phyloP scores from a whole-genome alignment of 2,329 filamentous ascomycete species.

The Penicillium sp. region DNA sequence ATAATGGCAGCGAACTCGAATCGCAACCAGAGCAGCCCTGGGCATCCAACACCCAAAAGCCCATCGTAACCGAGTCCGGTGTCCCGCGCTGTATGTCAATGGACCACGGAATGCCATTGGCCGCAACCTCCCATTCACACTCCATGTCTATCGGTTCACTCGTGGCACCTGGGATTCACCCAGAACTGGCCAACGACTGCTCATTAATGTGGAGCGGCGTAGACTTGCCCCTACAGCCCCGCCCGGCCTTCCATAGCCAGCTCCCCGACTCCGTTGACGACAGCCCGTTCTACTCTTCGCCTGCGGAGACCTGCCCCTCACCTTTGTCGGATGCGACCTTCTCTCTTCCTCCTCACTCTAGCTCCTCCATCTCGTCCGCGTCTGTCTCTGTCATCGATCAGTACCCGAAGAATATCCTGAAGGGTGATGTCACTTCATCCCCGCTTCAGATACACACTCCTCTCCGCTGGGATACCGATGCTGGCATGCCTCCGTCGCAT shows the following conservation, averaged over 20 bases:
- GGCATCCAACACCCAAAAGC: conserved; percentile 24
- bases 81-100: conserved; percentile 25
- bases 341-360: conserved; percentile 31
- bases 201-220: conserved; percentile 38
- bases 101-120: conserved; percentile 24
- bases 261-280: conserved; percentile 41
- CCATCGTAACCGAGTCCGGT: conserved; percentile 21
- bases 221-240: conserved; percentile 34
- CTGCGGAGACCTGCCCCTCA: conserved; percentile 46
- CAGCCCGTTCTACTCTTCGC: conserved; percentile 42
- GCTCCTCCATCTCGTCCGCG: conserved; percentile 34
- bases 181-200: conserved; percentile 32
- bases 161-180: conserved; percentile 35
- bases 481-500: conserved; percentile 29
- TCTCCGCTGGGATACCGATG: conserved; percentile 37
- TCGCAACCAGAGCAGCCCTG: conserved; percentile 33
- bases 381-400: conserved; percentile 36
- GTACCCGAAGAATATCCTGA: conserved; percentile 34
- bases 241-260: conserved; percentile 30
- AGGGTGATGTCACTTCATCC: conserved; percentile 34
- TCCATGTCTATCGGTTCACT: conserved; percentile 40
- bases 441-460: conserved; percentile 34
- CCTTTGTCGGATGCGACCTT: conserved; percentile 39
- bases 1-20: conserved; percentile 34
- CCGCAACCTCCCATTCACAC: conserved; percentile 28